phyloP scores from a whole-genome alignment of 495 filamentous ascomycete species.

The Hyaloscypha finlandica region DNA sequence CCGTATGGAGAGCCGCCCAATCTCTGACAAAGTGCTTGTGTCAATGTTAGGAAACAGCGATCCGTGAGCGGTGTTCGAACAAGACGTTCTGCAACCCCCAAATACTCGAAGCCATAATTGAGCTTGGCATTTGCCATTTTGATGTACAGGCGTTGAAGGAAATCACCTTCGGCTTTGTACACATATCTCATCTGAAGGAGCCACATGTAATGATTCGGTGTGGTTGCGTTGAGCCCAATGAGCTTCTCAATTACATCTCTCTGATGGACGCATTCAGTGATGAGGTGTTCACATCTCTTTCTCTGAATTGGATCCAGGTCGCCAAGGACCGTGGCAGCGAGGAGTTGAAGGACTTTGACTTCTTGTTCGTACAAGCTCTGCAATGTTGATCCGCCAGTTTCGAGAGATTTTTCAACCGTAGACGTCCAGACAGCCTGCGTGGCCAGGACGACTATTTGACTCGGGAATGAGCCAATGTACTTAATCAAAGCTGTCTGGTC shows the following conservation, averaged over 20 bases:
- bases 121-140: slow-evolving; percentile 97
- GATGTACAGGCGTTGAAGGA: slow-evolving; percentile 80
- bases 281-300: slow-evolving; percentile 98
- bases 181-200: slow-evolving; percentile 97
- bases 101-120: slow-evolving; percentile 96
- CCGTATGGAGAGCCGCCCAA: slow-evolving; percentile 97
- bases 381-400: slow-evolving; percentile 67
- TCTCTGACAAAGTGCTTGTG: slow-evolving; percentile 91
- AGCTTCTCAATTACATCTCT: slow-evolving; percentile 88
- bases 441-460: slow-evolving; percentile 92
- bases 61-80: slow-evolving; percentile 96
- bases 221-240: slow-evolving; percentile 68
- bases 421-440: slow-evolving; percentile 95
- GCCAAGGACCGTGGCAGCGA: slow-evolving; percentile 86
- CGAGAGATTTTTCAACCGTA: slow-evolving; percentile 73
- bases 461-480: slow-evolving; percentile 80
- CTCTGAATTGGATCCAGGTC: slow-evolving; percentile 83
- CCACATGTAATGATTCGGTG: slow-evolving; percentile 88
- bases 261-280: slow-evolving; percentile 98
- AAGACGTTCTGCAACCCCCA: slow-evolving; percentile 92
- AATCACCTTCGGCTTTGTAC: slow-evolving; percentile 78
- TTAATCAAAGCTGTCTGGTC: slow-evolving; percentile 67
- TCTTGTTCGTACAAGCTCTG: slow-evolving; percentile 69
- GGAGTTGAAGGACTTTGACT: slow-evolving; percentile 75
- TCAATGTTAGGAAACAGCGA: slow-evolving; percentile 95